Evolutionary conservation across 306 rosid species (phyloP), one percentile per base, ranked within the genome.

Genomic region (Lathyrus aphaca): DNA sequence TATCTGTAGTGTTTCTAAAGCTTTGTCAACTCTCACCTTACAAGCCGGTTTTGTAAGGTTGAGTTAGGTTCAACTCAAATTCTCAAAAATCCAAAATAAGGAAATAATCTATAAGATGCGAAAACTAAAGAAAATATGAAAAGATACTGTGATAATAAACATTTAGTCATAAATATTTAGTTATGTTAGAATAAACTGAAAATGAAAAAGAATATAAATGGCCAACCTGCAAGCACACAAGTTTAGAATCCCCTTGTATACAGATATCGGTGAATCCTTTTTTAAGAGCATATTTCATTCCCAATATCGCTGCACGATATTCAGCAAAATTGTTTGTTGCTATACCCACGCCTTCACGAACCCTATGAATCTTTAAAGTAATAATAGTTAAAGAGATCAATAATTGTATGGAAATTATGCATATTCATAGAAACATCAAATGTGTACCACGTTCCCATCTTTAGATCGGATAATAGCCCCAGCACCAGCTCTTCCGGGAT

Each of bases 181-280:
- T 21, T 19, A 50, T 16, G 30, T 67, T 32, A 18, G 69, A 68
- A 58, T 25, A 53, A 57, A 59, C 29, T 23, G 17, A 51, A 49
- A 32, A 46, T 11, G 37, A 25, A 63, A 16, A 53, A 25, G 48
- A 55, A 25, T 27, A 64, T 18, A 61, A 71, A 75, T 60, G 44
- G 72, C 87, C 71, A 74, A 94, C 98, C 98, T 94, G 98, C 96
- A 81, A 81, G 82, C 95, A 94, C 70, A 94, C 89, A 54, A 94
- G 98, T 78, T 90, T 94, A 82, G 98, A 94, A 79, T 94, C 98
- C 62, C 98, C 98, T 64, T 74, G 82, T 79, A 82, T 78, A 43
- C 29, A 70, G 62, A 94, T 89, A 64, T 59, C 77, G 50, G 80
- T 83, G 80, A 84, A 94, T 17, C 98, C 98, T 78, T 82, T 94